A percentile compares a stretch with the other conserved stretches of the same genome.
Conservation (phyloP, 345 rosid genomes). For the Dipteronia sinensis region DNA sequence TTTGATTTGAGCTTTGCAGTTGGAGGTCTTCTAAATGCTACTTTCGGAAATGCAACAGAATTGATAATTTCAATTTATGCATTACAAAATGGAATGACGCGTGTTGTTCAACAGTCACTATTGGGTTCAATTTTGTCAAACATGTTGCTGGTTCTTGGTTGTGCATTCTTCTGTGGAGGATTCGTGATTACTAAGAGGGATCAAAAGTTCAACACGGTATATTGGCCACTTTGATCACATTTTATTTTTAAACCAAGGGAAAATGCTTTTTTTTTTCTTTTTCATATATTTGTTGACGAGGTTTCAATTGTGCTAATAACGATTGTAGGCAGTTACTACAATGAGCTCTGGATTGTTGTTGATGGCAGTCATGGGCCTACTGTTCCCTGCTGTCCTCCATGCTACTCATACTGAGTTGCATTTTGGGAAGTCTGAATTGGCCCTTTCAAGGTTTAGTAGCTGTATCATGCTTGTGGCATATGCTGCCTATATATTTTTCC, state of each 20-base stretch:
- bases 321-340: constrained; percentile 44
- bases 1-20: constrained; percentile 33
- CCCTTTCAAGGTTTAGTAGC: constrained; percentile 57
- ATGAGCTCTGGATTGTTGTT: constrained; percentile 48
- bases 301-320: not conserved
- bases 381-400: constrained; percentile 56
- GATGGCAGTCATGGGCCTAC: constrained; percentile 54
- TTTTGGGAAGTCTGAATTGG: constrained; percentile 56
- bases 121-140: constrained; percentile 56
- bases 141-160: constrained; percentile 62
- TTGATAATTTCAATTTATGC: constrained; percentile 55
- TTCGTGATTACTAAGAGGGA: constrained; percentile 41
- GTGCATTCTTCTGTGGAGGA: constrained; percentile 55
- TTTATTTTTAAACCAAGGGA: not conserved
- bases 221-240: not conserved
- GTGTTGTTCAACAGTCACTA: constrained; percentile 58
- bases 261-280: not conserved
- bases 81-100: constrained; percentile 41
- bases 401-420: constrained; percentile 49
- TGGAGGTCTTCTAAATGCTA: constrained; percentile 55
- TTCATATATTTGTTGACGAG: not conserved
- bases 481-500: constrained; percentile 48
- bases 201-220: constrained; percentile 49
- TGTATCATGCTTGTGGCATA: constrained; percentile 56
- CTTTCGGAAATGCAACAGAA: constrained; percentile 58